Evolutionary conservation across 139 green algal species (phyloP).

Genomic region (Yamagishiella unicocca): DNA sequence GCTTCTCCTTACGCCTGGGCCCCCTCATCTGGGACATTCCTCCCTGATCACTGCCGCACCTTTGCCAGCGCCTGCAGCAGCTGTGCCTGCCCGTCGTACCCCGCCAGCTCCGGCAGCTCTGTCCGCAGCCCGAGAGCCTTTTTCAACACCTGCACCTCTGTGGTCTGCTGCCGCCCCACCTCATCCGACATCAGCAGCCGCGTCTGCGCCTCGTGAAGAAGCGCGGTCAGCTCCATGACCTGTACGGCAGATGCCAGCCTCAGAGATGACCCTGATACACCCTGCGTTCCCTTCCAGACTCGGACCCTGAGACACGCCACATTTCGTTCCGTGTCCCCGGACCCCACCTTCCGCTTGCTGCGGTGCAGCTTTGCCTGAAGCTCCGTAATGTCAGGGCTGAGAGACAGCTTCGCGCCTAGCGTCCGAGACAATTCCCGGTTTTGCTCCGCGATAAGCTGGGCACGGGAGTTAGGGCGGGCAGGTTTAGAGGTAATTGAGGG

Average conservation of each 20-base stretch:
- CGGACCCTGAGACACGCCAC: no score
- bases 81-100: conserved; percentile 36
- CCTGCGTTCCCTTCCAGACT: no score
- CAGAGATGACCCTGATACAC: not conserved
- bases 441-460: conserved; percentile 9
- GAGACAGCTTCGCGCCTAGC: conserved; percentile 39
- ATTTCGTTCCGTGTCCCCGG: no score
- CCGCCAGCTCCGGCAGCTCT: not conserved
- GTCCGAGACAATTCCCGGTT: conserved; percentile 9
- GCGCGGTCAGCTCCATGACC: conserved; percentile 14
- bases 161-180: not conserved
- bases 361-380: conserved; percentile 31
- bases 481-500: no score
- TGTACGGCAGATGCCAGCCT: not conserved
- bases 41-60: no score
- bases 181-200: conserved; percentile 41
- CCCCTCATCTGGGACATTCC: no score
- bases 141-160: conserved; percentile 12
- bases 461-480: no score
- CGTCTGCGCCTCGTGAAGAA: conserved; percentile 36
- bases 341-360: conserved; percentile 34
- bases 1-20: no score
- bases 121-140: conserved; percentile 17
- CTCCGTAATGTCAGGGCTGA: not conserved
- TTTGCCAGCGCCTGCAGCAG: conserved; percentile 44